These are phyloP conservation scores for Colletotrichum cuscutae DNA, from an alignment of 2,329 filamentous ascomycete species.

Conservation along the genomic window DNA sequence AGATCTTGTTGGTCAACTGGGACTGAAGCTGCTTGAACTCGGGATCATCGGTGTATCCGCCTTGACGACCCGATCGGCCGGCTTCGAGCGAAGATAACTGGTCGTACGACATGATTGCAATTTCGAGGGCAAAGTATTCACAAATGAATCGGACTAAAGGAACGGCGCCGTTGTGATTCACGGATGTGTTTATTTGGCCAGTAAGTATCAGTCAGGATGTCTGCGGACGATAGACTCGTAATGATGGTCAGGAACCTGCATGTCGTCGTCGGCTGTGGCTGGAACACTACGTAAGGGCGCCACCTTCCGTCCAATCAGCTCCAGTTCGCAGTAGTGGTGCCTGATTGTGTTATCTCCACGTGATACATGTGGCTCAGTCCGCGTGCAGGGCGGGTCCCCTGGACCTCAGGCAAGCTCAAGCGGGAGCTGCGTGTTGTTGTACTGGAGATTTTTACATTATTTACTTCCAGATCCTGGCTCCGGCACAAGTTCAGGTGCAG, in stretches of 20 bases:
- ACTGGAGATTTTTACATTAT: slow-evolving; percentile 36
- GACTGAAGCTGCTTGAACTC: slow-evolving; percentile 88
- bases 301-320: slow-evolving; percentile 21
- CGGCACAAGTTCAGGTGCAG: slow-evolving; percentile 33
- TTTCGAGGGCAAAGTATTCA: not conserved
- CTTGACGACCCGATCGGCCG: slow-evolving; percentile 74
- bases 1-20: slow-evolving; percentile 87
- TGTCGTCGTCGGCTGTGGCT: slow-evolving; percentile 34
- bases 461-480: slow-evolving; percentile 37
- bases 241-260: slow-evolving; percentile 15
- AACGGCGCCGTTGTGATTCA: not conserved
- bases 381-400: not conserved
- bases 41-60: slow-evolving; percentile 86
- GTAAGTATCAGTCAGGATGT: not conserved
- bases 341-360: slow-evolving; percentile 25
- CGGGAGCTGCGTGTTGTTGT: slow-evolving; percentile 31
- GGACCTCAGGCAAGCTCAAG: slow-evolving; percentile 17
- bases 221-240: not conserved
- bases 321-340: slow-evolving; percentile 11
- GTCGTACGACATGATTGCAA: slow-evolving; percentile 84
- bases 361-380: slow-evolving; percentile 7
- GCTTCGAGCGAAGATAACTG: slow-evolving; percentile 87
- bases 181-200: not conserved
- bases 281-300: slow-evolving; percentile 30
- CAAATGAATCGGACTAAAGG: not conserved